phyloP scores from a whole-genome alignment of 1,139 yeast species.

The Diutina ranongensis region DNA sequence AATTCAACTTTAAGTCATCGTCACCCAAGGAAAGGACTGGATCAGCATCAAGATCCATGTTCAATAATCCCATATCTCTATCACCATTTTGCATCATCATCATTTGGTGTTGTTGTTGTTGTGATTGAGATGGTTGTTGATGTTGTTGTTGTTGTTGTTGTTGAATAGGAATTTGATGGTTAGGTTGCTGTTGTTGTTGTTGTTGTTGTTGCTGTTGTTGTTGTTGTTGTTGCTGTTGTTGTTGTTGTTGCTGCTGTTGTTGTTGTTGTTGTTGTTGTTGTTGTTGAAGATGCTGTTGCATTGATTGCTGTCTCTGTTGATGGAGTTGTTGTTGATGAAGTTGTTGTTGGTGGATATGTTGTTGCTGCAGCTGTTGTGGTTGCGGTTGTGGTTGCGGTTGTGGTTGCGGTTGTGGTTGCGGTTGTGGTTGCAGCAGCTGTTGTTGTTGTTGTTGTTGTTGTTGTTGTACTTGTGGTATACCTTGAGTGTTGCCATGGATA shows the following conservation, averaged over 20 bases:
- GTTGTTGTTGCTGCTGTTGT: not conserved
- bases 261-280: not conserved
- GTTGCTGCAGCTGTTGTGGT: not conserved
- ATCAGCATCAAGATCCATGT: slow-evolving; percentile 3
- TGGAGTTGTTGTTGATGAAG: slow-evolving; percentile 2
- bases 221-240: not conserved
- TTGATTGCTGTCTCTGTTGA: not conserved
- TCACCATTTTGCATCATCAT: slow-evolving; percentile 4
- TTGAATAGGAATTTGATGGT: not conserved
- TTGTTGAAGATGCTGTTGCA: not conserved
- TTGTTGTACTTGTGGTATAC: not conserved
- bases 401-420: not conserved
- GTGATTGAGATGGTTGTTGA: not conserved
- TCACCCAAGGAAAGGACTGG: slow-evolving; percentile 1
- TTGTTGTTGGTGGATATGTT: not conserved
- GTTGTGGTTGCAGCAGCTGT: not conserved
- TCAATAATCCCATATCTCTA: slow-evolving; percentile 4
- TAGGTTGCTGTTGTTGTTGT: not conserved
- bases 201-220: not conserved
- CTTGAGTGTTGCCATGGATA: not conserved
- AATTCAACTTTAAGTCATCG: not conserved
- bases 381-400: not conserved
- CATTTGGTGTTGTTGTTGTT: not conserved
- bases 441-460: not conserved
- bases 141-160: not conserved